Evolutionary conservation across 257 asterid genomes (phyloP), one percentile per base, ranked within the genome.

Genomic region (Solanum chmielewskii): DNA sequence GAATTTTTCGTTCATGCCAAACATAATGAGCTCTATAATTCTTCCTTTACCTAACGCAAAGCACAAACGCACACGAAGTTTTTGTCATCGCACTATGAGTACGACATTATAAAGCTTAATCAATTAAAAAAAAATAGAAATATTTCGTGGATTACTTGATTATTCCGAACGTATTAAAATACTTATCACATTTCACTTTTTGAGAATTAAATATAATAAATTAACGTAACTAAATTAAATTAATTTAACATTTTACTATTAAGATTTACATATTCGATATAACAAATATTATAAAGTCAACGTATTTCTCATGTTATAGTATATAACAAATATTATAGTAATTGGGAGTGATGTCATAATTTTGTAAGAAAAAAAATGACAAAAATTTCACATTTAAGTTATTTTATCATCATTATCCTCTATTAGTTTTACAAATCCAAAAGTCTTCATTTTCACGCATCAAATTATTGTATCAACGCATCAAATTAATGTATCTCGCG

Each of bases 11-110:
- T 31, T 8, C n/a, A 4, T 70, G 9, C 25, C 44, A 31, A 69
- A 70, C 5, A 37, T 9, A 2, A 5, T 45, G 27, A 80, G 68
- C 42, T 9, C 9, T 15, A 80, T 49, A 47, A 47, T 77, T 35
- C 47, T 42, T 77, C 47, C 73, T 81, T 44, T 68, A 88, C 88
- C 90, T 85, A 88, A 88, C 86, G 15, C 84, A 68, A 42, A 85
- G 5, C 37, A 80, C 64, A 68, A 85, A 60, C 85, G 86, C 49
- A 86, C 86, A 80, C 83, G 44, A 52, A 31, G 49, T 49, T 85
- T 85, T 73, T 85, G 41, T 86, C 60, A 62, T 88, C n/a, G 23
- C 70, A 78, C 27, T 69, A 29, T 21, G 88, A 70, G 35, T 68
- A 9, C 15, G 44, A 35, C 37, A n/a, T 29, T 85, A 86, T 69